Evolutionary conservation across 177 flowering plant genomes (phyloP).

Genomic region (Tripterygium wilfordii): DNA sequence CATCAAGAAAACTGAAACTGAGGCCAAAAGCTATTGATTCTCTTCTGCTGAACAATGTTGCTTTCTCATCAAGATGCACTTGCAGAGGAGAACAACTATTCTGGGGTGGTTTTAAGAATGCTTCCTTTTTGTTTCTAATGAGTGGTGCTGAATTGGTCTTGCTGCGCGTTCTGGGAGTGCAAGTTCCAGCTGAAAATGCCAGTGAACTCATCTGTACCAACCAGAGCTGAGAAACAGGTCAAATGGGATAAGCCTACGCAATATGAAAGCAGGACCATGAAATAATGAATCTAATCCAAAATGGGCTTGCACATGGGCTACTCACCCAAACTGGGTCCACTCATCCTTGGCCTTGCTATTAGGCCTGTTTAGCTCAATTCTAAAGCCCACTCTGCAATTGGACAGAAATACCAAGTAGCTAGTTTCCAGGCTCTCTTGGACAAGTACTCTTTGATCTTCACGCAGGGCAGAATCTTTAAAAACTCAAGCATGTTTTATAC

Average conservation of each 20-base stretch:
- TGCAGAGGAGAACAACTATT: not conserved
- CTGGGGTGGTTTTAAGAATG: conserved; percentile 2
- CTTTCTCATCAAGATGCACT: conserved; percentile 1
- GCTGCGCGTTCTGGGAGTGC: conserved; percentile 9
- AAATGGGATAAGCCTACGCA: not conserved
- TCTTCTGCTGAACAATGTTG: conserved; percentile 16
- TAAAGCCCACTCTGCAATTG: too few species aligned
- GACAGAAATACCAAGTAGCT: too few species aligned
- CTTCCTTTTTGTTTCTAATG: not conserved
- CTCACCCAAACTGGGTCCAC: too few species aligned
- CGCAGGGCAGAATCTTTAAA: too few species aligned
- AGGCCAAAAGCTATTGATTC: conserved; percentile 29
- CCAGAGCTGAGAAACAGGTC: conserved; percentile 1
- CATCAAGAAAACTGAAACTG: conserved; percentile 18
- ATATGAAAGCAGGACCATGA: too few species aligned
- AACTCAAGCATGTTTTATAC: too few species aligned
- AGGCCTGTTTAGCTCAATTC: too few species aligned
- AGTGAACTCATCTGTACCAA: conserved; percentile 21
- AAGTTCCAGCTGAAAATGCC: conserved; percentile 14
- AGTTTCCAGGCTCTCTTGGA: too few species aligned
- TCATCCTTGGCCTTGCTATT: too few species aligned
- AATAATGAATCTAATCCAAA: too few species aligned
- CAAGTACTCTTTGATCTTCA: too few species aligned
- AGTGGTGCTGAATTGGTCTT: not conserved
- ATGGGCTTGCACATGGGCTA: too few species aligned